Percentiles rank a stretch among this genome's conserved stretches.
These are phyloP conservation scores for Pseudogymnoascus sp. DNA, from an alignment of 2,329 filamentous ascomycete species.

Conservation along the genomic window DNA sequence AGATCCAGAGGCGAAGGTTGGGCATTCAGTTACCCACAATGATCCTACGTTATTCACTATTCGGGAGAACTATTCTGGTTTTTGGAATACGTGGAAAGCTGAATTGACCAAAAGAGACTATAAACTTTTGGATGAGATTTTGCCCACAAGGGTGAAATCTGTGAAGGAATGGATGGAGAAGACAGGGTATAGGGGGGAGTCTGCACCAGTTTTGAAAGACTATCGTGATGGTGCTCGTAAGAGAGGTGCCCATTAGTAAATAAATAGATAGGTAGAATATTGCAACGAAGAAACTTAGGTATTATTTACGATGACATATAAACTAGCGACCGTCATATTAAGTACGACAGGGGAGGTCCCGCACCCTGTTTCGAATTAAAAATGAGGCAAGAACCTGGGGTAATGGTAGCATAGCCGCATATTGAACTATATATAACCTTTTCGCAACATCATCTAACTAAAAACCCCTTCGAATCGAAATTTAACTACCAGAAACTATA, in stretches of 20 bases:
- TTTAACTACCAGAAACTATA: neutral
- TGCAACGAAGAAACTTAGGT: neutral
- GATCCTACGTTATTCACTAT: conserved; percentile 16
- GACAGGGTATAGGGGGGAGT: neutral
- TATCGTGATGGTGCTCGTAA: neutral
- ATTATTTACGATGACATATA: no score
- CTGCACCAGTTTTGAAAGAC: neutral
- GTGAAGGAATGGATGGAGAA: conserved; percentile 18
- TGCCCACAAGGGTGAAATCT: conserved; percentile 17
- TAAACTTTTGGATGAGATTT: conserved; percentile 18
- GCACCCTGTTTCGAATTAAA: neutral
- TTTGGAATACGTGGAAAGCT: conserved; percentile 20
- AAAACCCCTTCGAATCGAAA: neutral
- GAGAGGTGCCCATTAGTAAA: neutral
- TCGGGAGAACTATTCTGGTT: conserved; percentile 19
- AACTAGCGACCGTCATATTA: neutral
- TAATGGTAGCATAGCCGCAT: neutral
- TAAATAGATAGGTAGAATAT: neutral
- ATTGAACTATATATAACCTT: neutral
- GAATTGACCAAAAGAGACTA: conserved; percentile 16
- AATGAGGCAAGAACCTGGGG: neutral
- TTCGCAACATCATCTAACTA: neutral
- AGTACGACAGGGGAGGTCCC: neutral
- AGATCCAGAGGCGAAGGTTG: conserved; percentile 16
- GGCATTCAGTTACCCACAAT: conserved; percentile 12